These are phyloP conservation scores for Spiraea crenata DNA, from an alignment of 331 rosid genomes.

Conservation along the genomic window DNA sequence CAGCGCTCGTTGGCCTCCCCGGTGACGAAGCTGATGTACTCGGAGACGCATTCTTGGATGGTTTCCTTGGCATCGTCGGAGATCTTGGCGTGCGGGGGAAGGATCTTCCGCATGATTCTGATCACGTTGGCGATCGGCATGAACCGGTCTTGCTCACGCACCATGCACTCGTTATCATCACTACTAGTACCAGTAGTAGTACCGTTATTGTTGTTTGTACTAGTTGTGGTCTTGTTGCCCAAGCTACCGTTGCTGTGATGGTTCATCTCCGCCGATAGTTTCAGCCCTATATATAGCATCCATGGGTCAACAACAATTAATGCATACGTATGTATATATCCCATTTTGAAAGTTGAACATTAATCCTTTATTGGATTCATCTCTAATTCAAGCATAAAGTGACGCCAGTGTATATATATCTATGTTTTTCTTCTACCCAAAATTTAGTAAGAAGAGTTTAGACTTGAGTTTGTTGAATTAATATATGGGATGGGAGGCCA, in stretches of 20 bases:
- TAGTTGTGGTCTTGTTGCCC: slow-evolving; percentile 5
- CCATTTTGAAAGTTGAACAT: too few species aligned
- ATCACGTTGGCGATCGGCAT: slow-evolving; percentile 94
- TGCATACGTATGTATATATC: too few species aligned
- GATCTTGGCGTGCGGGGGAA: slow-evolving; percentile 80
- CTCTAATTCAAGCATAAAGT: too few species aligned
- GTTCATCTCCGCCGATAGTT: slow-evolving; percentile 22
- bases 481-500: neutral
- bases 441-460: neutral
- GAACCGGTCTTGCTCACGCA: slow-evolving; percentile 83
- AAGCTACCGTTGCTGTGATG: neutral
- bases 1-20: slow-evolving; percentile 94
- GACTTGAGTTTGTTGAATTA: neutral
- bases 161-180: slow-evolving; percentile 60
- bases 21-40: slow-evolving; percentile 85
- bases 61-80: slow-evolving; percentile 84
- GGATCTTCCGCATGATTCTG: slow-evolving; percentile 76
- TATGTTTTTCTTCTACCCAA: neutral
- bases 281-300: slow-evolving; percentile 36
- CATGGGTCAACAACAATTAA: too few species aligned
- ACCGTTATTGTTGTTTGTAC: neutral
- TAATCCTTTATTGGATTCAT: too few species aligned
- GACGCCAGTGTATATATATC: too few species aligned
- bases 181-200: slow-evolving; percentile 2
- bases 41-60: slow-evolving; percentile 90